Evolutionary conservation across 129 eudicot genomes (phyloP).

Genomic region (Flaveria sonorensis): DNA sequence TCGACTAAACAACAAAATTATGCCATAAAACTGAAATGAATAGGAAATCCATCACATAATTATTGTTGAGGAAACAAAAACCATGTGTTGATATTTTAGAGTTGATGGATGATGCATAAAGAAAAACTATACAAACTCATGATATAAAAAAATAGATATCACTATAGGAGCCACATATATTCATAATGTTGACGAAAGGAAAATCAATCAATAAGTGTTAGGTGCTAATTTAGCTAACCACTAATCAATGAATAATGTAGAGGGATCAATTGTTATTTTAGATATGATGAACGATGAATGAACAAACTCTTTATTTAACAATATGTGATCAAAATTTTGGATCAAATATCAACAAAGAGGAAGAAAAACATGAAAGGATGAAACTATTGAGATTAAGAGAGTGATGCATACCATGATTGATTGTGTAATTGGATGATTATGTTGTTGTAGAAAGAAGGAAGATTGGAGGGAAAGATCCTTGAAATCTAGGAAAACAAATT

Average conservation of each 20-base stretch:
- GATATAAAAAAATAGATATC: not conserved
- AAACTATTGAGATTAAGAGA: not conserved
- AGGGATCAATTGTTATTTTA: not conserved
- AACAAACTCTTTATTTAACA: not conserved
- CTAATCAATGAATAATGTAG: not conserved
- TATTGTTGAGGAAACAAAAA: not conserved
- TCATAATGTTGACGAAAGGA: not conserved
- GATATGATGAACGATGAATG: constrained; percentile 2
- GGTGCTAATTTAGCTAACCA: not conserved
- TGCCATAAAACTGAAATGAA: no score
- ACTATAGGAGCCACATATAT: not conserved
- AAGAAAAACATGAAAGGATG: not conserved
- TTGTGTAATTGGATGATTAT: constrained; percentile 13
- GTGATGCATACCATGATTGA: constrained; percentile 41
- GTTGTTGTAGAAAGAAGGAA: not conserved
- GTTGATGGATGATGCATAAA: not conserved
- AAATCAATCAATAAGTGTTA: not conserved
- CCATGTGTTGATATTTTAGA: not conserved
- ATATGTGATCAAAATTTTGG: not conserved
- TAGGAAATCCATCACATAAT: not conserved
- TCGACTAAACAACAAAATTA: no score
- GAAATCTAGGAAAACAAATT: constrained; percentile 27
- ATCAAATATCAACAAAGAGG: not conserved
- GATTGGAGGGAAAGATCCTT: constrained; percentile 36
- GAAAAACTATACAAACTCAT: not conserved